Evolutionary conservation across 495 filamentous ascomycete species (phyloP).

Genomic region (Cercophora samala): DNA sequence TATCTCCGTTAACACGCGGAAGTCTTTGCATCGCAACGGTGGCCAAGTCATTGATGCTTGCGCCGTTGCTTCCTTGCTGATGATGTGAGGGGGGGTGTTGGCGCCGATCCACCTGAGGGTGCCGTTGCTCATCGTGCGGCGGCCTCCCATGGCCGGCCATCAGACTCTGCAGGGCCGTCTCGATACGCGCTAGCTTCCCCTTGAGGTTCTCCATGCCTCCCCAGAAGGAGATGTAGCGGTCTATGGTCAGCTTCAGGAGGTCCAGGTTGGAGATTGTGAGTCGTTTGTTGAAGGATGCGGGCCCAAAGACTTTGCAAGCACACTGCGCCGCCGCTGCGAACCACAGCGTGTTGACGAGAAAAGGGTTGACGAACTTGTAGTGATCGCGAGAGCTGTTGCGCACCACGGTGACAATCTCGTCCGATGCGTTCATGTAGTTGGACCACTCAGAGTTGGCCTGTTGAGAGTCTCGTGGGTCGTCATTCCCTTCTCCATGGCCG

Average conservation of each 20-base stretch:
- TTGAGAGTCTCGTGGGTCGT: background rate
- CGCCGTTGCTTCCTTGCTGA: background rate
- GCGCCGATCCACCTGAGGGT: background rate
- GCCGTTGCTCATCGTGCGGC: background rate
- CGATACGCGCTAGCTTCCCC: conserved; percentile 19
- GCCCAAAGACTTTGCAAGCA: conserved; percentile 22
- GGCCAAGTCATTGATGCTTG: background rate
- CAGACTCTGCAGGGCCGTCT: conserved; percentile 19
- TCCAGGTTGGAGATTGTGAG: conserved; percentile 18
- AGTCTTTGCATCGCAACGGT: background rate
- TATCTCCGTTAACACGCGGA: background rate
- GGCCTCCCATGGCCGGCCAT: background rate
- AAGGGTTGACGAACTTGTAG: conserved; percentile 31
- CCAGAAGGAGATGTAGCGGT: conserved; percentile 23
- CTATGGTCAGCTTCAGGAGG: conserved; percentile 20
- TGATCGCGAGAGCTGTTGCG: conserved; percentile 24
- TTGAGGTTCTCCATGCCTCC: conserved; percentile 22
- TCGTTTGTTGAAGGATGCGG: conserved; percentile 15
- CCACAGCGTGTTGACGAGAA: conserved; percentile 34
- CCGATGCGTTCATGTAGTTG: conserved; percentile 28
- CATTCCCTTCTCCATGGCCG: background rate
- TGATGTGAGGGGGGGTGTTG: background rate
- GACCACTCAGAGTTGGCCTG: conserved; percentile 17
- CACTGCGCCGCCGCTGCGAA: conserved; percentile 32
- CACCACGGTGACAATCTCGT: conserved; percentile 27